Conservation (phyloP, 2,329 filamentous ascomycete species). For the Eutypella sp. region DNA sequence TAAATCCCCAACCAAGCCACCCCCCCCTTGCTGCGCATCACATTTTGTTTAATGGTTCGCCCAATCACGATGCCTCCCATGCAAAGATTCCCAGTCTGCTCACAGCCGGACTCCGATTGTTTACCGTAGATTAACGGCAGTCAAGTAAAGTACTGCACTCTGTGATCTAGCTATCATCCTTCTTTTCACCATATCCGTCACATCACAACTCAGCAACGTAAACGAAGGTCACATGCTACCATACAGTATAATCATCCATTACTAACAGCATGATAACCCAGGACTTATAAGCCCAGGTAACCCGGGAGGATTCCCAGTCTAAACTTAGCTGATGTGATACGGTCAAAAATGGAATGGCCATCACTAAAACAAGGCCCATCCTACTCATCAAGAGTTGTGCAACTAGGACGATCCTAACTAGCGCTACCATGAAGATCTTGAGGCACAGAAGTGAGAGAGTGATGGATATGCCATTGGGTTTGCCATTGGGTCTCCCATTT, state of each 20-base stretch:
- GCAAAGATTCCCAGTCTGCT: not conserved
- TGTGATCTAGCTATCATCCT: no score
- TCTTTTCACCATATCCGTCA: no score
- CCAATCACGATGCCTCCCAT: not conserved
- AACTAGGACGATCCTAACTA: not conserved
- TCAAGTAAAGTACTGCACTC: no score
- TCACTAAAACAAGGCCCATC: not conserved
- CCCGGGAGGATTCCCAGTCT: no score
- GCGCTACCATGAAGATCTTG: not conserved
- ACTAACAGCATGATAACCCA: no score
- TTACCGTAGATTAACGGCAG: not conserved
- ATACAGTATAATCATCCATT: no score
- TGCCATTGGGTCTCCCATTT: no score
- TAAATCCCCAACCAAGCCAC: no score
- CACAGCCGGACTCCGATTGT: not conserved
- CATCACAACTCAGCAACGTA: not conserved
- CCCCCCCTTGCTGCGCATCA: not conserved
- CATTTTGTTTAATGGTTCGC: not conserved
- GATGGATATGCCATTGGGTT: no score
- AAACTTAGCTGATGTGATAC: not conserved
- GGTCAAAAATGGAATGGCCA: not conserved
- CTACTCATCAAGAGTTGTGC: not conserved
- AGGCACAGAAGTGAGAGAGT: not conserved
- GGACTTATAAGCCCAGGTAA: no score
- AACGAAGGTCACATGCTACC: not conserved